Conservation (phyloP, 2,329 filamentous ascomycete species). For the Myrmaecium sp. region DNA sequence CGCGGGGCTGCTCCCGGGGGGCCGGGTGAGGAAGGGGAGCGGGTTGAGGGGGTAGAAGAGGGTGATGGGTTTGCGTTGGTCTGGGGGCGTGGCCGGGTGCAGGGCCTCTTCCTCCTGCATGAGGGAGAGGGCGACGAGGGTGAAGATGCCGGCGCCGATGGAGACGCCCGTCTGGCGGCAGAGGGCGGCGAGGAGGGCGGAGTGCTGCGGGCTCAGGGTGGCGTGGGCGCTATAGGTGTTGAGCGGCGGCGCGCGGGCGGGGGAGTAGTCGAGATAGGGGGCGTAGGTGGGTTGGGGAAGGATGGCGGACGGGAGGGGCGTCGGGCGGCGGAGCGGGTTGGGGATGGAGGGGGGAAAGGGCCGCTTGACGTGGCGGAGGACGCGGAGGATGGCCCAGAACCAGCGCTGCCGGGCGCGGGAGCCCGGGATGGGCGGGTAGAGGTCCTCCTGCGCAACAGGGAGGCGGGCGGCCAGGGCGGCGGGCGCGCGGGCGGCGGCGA, state of each 20-base stretch:
- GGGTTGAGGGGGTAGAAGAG: slow-evolving; percentile 31
- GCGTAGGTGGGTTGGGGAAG: slow-evolving; percentile 16
- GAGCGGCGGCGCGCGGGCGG: slow-evolving; percentile 16
- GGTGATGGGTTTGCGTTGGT: slow-evolving; percentile 22
- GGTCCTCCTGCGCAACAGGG: slow-evolving; percentile 28
- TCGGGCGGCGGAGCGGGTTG: slow-evolving; percentile 22
- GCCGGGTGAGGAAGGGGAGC: slow-evolving; percentile 25
- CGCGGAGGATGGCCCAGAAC: slow-evolving; percentile 30
- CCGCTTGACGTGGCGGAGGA: slow-evolving; percentile 25
- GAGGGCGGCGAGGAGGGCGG: slow-evolving; percentile 17
- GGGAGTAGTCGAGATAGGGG: slow-evolving; percentile 22
- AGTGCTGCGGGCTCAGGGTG: slow-evolving; percentile 17
- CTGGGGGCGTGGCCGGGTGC: slow-evolving; percentile 11
- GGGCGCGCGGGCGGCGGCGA: slow-evolving; percentile 6
- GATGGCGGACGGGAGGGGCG: slow-evolving; percentile 7
- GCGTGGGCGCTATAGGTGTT: slow-evolving; percentile 16
- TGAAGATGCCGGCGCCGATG: slow-evolving; percentile 29
- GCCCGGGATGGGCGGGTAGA: slow-evolving; percentile 25
- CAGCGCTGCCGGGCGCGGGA: slow-evolving; percentile 24
- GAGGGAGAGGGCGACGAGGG: slow-evolving; percentile 28
- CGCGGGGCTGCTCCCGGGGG: slow-evolving; percentile 19
- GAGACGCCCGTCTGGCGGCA: slow-evolving; percentile 21
- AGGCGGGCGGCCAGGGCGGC: slow-evolving; percentile 14
- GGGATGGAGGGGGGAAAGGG: slow-evolving; percentile 22
- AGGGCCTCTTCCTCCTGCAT: slow-evolving; percentile 25